Conservation (phyloP, 768 basidiomycete species). For the Tricholoma furcatifolium region DNA sequence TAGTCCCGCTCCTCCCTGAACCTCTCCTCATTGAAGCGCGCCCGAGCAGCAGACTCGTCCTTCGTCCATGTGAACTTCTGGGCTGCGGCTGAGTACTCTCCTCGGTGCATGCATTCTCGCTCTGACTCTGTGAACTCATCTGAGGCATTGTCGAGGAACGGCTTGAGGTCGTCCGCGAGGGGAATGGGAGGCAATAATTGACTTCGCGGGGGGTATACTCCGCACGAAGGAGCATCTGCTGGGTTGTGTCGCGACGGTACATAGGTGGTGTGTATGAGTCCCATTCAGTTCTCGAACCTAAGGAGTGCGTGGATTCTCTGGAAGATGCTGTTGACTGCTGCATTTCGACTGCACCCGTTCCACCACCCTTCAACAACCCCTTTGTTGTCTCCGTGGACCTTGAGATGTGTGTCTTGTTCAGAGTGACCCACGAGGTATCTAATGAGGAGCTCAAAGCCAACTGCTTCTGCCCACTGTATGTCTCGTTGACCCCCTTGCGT, state of each 20-base stretch:
- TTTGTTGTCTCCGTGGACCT: conserved; percentile 26
- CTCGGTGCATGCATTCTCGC: background rate
- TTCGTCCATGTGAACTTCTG: background rate
- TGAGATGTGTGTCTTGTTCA: conserved; percentile 11
- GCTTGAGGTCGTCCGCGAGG: too few relatives aligned
- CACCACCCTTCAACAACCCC: too few relatives aligned
- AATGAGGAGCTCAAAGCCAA: conserved; percentile 35
- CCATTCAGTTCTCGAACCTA: background rate
- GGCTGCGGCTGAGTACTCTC: background rate
- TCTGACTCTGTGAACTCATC: background rate
- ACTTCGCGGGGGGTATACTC: background rate
- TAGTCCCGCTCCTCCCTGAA: conserved; percentile 1
- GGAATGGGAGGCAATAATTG: conserved; percentile 1
- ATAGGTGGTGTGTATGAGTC: conserved; percentile 28
- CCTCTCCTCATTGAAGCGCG: background rate
- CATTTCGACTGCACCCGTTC: conserved; percentile 28
- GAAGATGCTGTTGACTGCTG: conserved; percentile 26
- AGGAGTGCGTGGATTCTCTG: conserved; percentile 20
- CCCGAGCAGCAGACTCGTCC: too few relatives aligned
- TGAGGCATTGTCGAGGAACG: background rate
- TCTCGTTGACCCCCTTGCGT: conserved; percentile 18
- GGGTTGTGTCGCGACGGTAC: conserved; percentile 34
- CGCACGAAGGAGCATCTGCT: background rate
- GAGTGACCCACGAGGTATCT: conserved; percentile 1
- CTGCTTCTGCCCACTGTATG: conserved; percentile 41